Evolutionary conservation across 1,139 yeast species (phyloP), one percentile per base, ranked within the genome.

Genomic region (Hyphopichia khmerensis): DNA sequence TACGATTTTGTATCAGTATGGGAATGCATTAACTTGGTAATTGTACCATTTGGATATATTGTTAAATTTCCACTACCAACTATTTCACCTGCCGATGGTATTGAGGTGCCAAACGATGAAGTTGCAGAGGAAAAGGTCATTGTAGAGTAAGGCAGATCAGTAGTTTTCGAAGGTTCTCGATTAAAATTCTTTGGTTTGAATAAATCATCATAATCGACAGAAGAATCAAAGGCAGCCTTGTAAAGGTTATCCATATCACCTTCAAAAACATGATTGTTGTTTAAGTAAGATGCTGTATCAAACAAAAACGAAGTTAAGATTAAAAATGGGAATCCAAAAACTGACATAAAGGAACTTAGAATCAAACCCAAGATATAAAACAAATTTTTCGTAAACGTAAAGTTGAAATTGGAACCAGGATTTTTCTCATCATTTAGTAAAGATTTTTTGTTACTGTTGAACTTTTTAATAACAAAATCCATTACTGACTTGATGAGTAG

Each of bases 321-420:
- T 41, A 78, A 58, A 40, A 77, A 72, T 2, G 84, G 83, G 37
- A 68, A 60, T 0, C 74, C 74, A 52, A 73, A 73, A 2, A 64
- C 46, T 26, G 57, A 49, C 48, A 75, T 54, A 43, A 68, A 69
- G 29, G 64, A 56, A 39, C 61, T 59, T 3, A 72, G 46, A 1
- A 63, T 41, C 26, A 65, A 59, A 2, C 81, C 80, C 16, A 65
- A 41, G 13, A 62, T 49, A 42, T 59, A 58, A 40, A 53, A 64
- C 16, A 57, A 29, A 43, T 61, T 55, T 45, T 67, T 65, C 39
- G 33, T 46, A n/a, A 48, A 33, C 8, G 50, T 53, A 36, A 55
- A 46, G 4, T 48, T 42, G 24, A 42, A 43, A 40, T 27, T 40
- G 4, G 33, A 27, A 16, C 33, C 34, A 11, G 18, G 30, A 18